Evolutionary conservation across 2,329 filamentous ascomycete genomes (phyloP), one percentile per base, ranked within the genome.

Genomic region (Colletotrichum plurivorum): DNA sequence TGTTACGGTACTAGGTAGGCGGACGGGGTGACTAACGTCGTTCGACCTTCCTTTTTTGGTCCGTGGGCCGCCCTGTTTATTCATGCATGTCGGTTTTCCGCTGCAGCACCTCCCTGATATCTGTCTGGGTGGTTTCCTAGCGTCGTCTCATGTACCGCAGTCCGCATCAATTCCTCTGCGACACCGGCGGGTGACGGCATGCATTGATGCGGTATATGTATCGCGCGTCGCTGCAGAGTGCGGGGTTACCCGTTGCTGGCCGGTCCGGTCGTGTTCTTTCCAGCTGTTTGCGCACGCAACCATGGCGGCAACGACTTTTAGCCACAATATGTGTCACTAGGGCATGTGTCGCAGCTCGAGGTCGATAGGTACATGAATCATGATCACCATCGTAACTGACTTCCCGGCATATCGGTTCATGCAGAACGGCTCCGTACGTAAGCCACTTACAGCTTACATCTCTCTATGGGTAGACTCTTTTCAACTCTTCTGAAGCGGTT

Each of bases 31-130:
- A 22, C 43, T 27, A 51, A 45, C 8, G 7, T 36, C 31, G 8
- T 10, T 13, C 41, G 56, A 58, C 63, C 57, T 70, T 63, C 46
- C 67, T 12, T 63, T 20, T 59, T 63, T 63, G 36, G 57, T 48
- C 27, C 46, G 16, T 53, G 22, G 52, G 41, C 63, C 41, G 12
- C 15, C 25, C n/a, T 48, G n/a, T 52, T 9, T 49, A 7, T 49
- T 41, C 6, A 22, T 39, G 20, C 55, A 61, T 16, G 15, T 41
- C n/a, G 15, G 25, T 13, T 55, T 20, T 18, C 4, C 22, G 57
- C 8, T 13, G 16, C 43, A 36, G 31, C 13, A 15, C 27, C 39
- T 39, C 5, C 12, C 41, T 25, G 25, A 25, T 48, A 46, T 20
- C 51, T 25, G 15, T 22, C 2, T 67, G 3, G 8, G 7, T 4